Base-by-base conservation (phyloP, 768 basidiomycete species). In the Boletus bicolor region DNA sequence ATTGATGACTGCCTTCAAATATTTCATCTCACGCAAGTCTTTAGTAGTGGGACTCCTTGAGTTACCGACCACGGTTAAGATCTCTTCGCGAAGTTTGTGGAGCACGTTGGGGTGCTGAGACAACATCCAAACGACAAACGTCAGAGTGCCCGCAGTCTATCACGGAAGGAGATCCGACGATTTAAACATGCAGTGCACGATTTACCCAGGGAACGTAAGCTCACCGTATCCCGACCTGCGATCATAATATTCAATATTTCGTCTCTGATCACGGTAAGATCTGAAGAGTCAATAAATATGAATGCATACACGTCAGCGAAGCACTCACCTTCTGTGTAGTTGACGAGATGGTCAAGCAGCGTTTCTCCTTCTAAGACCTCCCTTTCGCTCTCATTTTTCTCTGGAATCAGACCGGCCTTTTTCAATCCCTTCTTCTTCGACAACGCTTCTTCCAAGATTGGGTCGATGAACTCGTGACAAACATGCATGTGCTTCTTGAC, bases 381-480 rank as follows among this genome's bases (percentile, higher is more conserved):
- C 19, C 37, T 54, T 26, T 59, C 58, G 30, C 46, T 60, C 17
- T 52, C 30, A 4, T 28, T 28, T 44, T 57, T 53, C 2, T 57
- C 54, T 32, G 51, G 14, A 24, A 55, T 64, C 28, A 70, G 66
- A 21, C 58, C 63, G 9, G 60, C 56, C 10, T 66, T 68, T 7
- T 58, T 56, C 49, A 41, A 47, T 32, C 59, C 66, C 44, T 63
- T 66, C 62, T 74, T 77, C 57, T 73, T 75, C 60, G 66, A 64
- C 5, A 84, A 55, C 5, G 81, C 82, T 38, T 79, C 75, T 42
- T 68, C 56, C 57, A 86, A 47, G 50, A 87, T 79, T 1, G 81
- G 82, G 41, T 82, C 75, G 38, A 85, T 72, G 63, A 82, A 83
- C 15, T 64, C 73, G 44, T 79, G 72, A 11, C 86, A 75, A 12